phyloP scores from a whole-genome alignment of 352 stramenopile species.

The Plasmopara viticola region DNA sequence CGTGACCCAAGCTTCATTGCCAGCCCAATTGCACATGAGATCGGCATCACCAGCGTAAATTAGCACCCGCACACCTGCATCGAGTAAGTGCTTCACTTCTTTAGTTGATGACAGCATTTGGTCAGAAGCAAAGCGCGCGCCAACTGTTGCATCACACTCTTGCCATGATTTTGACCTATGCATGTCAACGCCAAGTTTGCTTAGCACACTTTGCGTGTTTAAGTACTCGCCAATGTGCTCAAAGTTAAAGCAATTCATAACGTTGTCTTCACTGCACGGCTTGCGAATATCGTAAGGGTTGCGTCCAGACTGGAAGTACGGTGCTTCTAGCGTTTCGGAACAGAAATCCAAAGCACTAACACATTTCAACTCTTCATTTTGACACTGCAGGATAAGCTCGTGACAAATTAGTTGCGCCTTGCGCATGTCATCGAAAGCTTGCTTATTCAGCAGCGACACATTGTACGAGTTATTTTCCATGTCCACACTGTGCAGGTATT shows the following conservation, averaged over 20 bases:
- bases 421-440: slow-evolving; percentile 42
- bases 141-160: slow-evolving; percentile 91
- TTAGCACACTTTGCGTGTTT: slow-evolving; percentile 47
- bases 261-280: slow-evolving; percentile 34
- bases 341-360: slow-evolving; percentile 55
- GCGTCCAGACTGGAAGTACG: slow-evolving; percentile 38
- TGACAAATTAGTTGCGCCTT: slow-evolving; percentile 48
- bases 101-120: slow-evolving; percentile 93
- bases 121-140: slow-evolving; percentile 85
- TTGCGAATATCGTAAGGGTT: slow-evolving; percentile 78
- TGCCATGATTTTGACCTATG: slow-evolving; percentile 70
- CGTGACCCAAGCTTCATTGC: slow-evolving; percentile 92
- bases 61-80: slow-evolving; percentile 67
- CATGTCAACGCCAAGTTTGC: slow-evolving; percentile 36
- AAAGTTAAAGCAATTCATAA: slow-evolving; percentile 71
- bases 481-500: slow-evolving; percentile 61
- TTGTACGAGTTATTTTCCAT: slow-evolving; percentile 76
- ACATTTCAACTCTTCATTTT: slow-evolving; percentile 36
- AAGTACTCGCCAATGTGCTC: slow-evolving; percentile 59
- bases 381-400: slow-evolving; percentile 45
- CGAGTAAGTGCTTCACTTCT: slow-evolving; percentile 82
- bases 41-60: slow-evolving; percentile 96
- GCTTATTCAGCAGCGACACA: slow-evolving; percentile 41
- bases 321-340: slow-evolving; percentile 39
- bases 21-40: slow-evolving; percentile 97